Conservation (phyloP, 495 filamentous ascomycete species). For the Rhypophila decipiens region DNA sequence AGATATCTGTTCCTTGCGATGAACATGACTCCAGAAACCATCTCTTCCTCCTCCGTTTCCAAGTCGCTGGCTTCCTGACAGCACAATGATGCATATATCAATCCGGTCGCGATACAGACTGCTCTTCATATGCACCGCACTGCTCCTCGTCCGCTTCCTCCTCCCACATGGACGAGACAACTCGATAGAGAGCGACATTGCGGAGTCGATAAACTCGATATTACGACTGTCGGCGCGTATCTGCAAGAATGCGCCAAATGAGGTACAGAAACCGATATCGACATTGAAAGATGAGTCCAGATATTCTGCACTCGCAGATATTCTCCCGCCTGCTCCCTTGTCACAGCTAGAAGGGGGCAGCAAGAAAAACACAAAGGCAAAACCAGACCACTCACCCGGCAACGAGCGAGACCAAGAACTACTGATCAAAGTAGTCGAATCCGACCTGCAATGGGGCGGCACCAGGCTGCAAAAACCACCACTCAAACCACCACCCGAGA, state of each 20-base stretch:
- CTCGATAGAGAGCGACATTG: background rate
- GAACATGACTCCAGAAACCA: background rate
- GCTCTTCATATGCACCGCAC: background rate
- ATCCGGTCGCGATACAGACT: background rate
- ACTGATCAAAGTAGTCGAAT: background rate
- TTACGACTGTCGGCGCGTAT: background rate
- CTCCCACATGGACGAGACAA: background rate
- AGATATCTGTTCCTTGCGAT: background rate
- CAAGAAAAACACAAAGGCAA: background rate
- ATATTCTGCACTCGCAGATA: background rate
- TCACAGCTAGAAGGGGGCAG: background rate
- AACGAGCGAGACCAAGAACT: background rate
- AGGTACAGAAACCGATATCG: too few relatives aligned
- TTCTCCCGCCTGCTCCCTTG: background rate
- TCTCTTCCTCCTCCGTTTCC: background rate
- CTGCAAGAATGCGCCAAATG: too few relatives aligned
- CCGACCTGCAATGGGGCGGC: background rate
- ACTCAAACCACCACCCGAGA: background rate
- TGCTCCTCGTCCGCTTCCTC: background rate
- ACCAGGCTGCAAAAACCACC: background rate
- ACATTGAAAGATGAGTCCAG: too few relatives aligned
- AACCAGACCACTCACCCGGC: background rate
- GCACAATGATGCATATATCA: background rate
- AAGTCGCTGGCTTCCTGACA: too few relatives aligned
- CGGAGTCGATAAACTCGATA: background rate